Evolutionary conservation across 257 asterid species (phyloP), one percentile per base, ranked within the genome.

Genomic region (Paraleonurus japonicus): DNA sequence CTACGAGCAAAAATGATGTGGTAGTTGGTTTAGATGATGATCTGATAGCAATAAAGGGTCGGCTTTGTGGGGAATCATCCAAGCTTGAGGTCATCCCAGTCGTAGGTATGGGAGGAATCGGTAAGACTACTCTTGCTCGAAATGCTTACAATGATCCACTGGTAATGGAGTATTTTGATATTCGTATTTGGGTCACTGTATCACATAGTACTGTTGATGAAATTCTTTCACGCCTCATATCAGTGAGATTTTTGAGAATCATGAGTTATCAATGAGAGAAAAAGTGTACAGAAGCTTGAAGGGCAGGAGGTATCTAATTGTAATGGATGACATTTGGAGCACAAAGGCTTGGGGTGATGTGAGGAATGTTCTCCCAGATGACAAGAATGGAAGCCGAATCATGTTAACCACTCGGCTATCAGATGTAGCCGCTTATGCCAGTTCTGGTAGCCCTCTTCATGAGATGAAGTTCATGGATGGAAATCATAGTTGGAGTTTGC

Each of bases 71-170:
- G n/a, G n/a, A n/a, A n/a, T n/a, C n/a, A n/a, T n/a, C n/a, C n/a
- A n/a, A n/a, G n/a, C n/a, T 24, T 27, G 69, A 23, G 19, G 26
- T 63, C 57, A 22, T 76, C 47, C 69, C 73, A 3, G 64, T 76
- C 11, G 24, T 7, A 0, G 80, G 80, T 0, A 76, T 69, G 76
- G 80, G 81, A 11, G 81, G 77, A 0, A 76, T 70, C 0, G 81
- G 77, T 37, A 76, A 70, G 62, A 63, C 81, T 1, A 76, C 81
- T 30, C 73, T 76, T 15, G 73, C 81, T 43, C 57, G 33, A 28
- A 53, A 43, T 10, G 66, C 75, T 35, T 70, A 62, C 15, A 12
- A 70, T 23, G n/a, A n/a, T n/a, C n/a, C n/a, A n/a, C n/a, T n/a
- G n/a, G n/a, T 33, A 33, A 20, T 26, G 19, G 72, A 70, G 62